Evolutionary conservation across 2,329 filamentous ascomycete genomes (phyloP), one percentile per base, ranked within the genome.

Genomic region (Cladosporium sphaerospermum): DNA sequence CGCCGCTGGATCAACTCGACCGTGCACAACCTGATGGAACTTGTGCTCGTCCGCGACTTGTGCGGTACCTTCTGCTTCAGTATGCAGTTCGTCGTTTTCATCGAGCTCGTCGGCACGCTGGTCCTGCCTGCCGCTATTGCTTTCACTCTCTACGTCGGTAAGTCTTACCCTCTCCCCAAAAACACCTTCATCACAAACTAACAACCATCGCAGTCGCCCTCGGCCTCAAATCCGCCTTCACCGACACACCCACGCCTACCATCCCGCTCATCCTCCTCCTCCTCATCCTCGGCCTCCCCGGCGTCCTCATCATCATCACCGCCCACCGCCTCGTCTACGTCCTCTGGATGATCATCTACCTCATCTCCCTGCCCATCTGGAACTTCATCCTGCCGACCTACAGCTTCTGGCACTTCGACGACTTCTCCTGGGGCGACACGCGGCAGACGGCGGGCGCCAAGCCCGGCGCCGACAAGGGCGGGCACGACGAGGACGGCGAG

Each of bases 11-110:
- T 99, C 74, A 99, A 99, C 81, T 96, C 89, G 70, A 99, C 93
- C 4, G 87, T 99, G 46, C 93, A 99, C 78, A 99, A 99, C 68
- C 77, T 99, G 42, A 96, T 99, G 88, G 93, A 99, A 72, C 82
- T 99, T 55, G 84, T 97, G 49, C 81, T 99, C 33, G 95, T 99
- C 42, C 84, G 91, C 59, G 93, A 99, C 75, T 81, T 99, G 13
- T 99, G 93, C 67, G 93, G 93, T 60, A 99, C 93, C 3, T 99
- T 99, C 76, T 99, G 95, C 78, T 99, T 99, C 78, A 96, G 89
- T 71, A 99, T 99, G 93, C 93, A 99, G 73, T 99, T 99, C 68
- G 86, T 99, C 59, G 86, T 99, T 58, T 95, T 91, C 69, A 88
- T 99, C 66, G 93, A 99, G 73, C 78, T 99, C 52, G 81, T 97